phyloP scores from a whole-genome alignment of 805 yeast genomes.

The Candida boleticola region DNA sequence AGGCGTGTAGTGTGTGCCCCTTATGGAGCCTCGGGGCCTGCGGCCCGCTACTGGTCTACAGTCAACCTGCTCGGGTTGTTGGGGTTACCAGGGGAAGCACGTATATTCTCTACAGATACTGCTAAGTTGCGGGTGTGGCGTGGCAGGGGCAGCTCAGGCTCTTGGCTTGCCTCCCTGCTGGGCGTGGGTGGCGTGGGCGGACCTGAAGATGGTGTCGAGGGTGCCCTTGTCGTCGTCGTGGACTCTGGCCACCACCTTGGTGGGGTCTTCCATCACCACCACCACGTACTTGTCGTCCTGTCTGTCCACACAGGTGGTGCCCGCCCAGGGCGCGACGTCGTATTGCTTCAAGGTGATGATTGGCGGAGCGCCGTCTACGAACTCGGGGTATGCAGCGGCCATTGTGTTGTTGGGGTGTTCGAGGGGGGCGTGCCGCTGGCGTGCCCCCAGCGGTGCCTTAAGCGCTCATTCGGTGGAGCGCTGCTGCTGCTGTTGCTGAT shows the following conservation, averaged over 20 bases:
- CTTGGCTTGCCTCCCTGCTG: constrained; percentile 8
- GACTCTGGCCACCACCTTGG: constrained; percentile 43
- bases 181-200: constrained; percentile 39
- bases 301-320: constrained; percentile 47
- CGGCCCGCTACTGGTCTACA: no score
- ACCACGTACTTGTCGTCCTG: constrained; percentile 35
- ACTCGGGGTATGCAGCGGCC: constrained; percentile 35
- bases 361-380: constrained; percentile 47
- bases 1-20: no score
- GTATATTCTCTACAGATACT: no score
- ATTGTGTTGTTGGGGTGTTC: constrained; percentile 5
- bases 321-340: constrained; percentile 54
- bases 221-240: constrained; percentile 34
- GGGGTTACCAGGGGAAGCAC: no score
- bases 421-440: no score
- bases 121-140: no score
- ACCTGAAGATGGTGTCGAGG: constrained; percentile 43
- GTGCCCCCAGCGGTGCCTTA: no score
- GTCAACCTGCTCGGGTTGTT: no score
- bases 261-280: constrained; percentile 45
- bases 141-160: no score
- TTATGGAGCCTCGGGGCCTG: no score
- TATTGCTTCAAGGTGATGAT: constrained; percentile 44
- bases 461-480: no score
- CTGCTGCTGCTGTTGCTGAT: no score